Percentiles rank a stretch among this genome's conserved stretches.
phyloP scores from a whole-genome alignment of 2,329 filamentous ascomycete species.

The Hypocreales sp. region DNA sequence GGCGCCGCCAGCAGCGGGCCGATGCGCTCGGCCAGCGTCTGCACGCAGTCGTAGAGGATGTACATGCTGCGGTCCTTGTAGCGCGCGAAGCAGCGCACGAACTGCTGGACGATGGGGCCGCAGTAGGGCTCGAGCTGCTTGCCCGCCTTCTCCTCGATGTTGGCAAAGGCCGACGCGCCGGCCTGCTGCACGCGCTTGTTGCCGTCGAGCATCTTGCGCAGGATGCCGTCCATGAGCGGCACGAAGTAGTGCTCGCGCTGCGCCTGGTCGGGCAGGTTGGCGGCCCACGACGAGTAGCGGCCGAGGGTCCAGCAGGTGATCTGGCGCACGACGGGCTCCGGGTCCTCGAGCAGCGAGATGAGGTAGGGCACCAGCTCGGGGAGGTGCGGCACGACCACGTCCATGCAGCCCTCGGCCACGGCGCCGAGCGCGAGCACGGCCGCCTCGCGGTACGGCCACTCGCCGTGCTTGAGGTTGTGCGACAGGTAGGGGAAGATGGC shows the following conservation, averaged over 20 bases:
- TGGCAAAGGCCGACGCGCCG: constrained; percentile 88
- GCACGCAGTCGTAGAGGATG: constrained; percentile 95
- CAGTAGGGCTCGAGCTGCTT: constrained; percentile 71
- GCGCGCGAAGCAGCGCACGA: constrained; percentile 77
- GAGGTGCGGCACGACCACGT: constrained; percentile 77
- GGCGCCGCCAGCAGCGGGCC: constrained; percentile 67
- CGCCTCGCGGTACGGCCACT: constrained; percentile 88
- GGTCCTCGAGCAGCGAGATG: constrained; percentile 68
- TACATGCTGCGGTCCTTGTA: constrained; percentile 99
- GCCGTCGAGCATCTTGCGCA: constrained; percentile 86
- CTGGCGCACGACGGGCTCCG: constrained; percentile 80
- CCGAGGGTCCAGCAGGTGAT: constrained; percentile 98
- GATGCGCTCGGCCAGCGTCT: constrained; percentile 87
- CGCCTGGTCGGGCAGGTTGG: constrained; percentile 49
- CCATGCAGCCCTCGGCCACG: constrained; percentile 87
- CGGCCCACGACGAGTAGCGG: constrained; percentile 85
- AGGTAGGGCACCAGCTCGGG: constrained; percentile 84
- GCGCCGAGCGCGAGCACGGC: constrained; percentile 89
- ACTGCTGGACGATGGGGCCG: constrained; percentile 79
- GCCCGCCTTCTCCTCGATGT: constrained; percentile 85
- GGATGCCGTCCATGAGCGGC: constrained; percentile 92
- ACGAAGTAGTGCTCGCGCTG: constrained; percentile 72
- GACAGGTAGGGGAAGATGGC: constrained; percentile 86
- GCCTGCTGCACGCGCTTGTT: constrained; percentile 98
- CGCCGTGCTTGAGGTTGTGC: constrained; percentile 70